Percentiles rank a stretch among this genome's conserved stretches.
Evolutionary conservation across 495 filamentous ascomycete species (phyloP).

Genomic region (Neurospora sublineolata): DNA sequence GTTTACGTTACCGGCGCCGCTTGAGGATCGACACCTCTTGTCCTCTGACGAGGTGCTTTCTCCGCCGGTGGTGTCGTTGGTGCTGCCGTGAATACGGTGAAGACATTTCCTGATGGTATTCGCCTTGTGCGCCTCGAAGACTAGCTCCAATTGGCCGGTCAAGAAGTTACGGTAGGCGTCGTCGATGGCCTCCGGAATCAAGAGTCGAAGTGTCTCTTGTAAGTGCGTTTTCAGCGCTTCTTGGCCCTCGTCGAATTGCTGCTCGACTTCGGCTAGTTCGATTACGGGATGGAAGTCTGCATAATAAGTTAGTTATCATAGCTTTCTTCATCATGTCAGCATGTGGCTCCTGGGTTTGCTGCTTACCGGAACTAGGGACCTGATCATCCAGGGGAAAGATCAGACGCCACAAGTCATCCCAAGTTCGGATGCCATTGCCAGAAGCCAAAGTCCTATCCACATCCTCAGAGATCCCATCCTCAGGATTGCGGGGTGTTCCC

Average conservation of each 20-base stretch:
- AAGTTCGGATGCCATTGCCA: slow-evolving; percentile 3
- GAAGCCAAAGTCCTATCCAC: not conserved
- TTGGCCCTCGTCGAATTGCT: slow-evolving; percentile 15
- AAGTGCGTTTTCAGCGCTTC: slow-evolving; percentile 13
- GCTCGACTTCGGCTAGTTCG: slow-evolving; percentile 19
- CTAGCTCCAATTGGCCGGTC: slow-evolving; percentile 17
- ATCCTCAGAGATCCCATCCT: slow-evolving; percentile 15
- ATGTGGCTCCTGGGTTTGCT: not conserved
- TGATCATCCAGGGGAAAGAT: slow-evolving; percentile 14
- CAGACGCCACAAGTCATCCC: slow-evolving; percentile 13
- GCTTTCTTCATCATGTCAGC: too few species aligned
- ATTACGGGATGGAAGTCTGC: slow-evolving; percentile 16
- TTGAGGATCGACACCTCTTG: not conserved
- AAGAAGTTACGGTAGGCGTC: slow-evolving; percentile 17
- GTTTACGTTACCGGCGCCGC: not conserved
- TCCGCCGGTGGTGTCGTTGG: not conserved
- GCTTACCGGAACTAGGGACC: slow-evolving; percentile 11
- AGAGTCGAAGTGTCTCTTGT: slow-evolving; percentile 17
- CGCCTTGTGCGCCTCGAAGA: slow-evolving; percentile 19
- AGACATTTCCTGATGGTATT: slow-evolving; percentile 15
- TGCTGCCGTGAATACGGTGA: not conserved
- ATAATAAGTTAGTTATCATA: not conserved
- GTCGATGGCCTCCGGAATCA: slow-evolving; percentile 12
- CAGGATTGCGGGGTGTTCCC: slow-evolving; percentile 2
- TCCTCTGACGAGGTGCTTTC: not conserved